Evolutionary conservation across 1,284 basidiomycete genomes (phyloP).

Genomic region (Kalmanozyma brasiliensis): DNA sequence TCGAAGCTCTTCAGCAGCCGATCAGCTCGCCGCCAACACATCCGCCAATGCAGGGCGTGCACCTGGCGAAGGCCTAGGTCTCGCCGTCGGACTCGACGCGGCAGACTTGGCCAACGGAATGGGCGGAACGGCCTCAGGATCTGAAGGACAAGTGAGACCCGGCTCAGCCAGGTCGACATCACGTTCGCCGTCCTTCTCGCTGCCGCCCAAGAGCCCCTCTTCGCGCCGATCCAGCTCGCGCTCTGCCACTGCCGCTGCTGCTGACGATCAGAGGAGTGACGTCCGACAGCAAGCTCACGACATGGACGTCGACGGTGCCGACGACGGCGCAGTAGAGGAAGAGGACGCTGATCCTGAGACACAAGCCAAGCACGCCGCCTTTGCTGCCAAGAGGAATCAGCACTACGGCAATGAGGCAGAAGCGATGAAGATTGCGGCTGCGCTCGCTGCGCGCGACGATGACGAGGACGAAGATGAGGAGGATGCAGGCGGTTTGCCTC

Average conservation of each 20-base stretch:
- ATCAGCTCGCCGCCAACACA: slow-evolving; percentile 60
- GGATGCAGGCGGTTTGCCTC: slow-evolving; percentile 18
- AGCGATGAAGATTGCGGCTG: slow-evolving; percentile 62
- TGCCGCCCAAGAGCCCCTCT: slow-evolving; percentile 52
- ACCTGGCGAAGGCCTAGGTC: slow-evolving; percentile 22
- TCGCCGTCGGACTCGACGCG: slow-evolving; percentile 52
- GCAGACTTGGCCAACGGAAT: slow-evolving; percentile 42
- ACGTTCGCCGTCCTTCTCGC: slow-evolving; percentile 52
- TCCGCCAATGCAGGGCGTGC: slow-evolving; percentile 52
- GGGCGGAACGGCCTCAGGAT: background rate
- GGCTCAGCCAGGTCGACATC: slow-evolving; percentile 28
- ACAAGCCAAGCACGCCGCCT: slow-evolving; percentile 60
- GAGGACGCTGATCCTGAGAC: slow-evolving; percentile 59
- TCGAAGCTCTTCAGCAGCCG: slow-evolving; percentile 44
- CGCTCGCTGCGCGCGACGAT: slow-evolving; percentile 56
- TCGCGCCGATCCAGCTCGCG: slow-evolving; percentile 54
- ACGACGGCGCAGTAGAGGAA: slow-evolving; percentile 47
- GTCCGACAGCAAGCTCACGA: slow-evolving; percentile 50
- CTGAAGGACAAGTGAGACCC: slow-evolving; percentile 8
- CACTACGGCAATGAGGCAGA: slow-evolving; percentile 67
- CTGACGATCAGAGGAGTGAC: slow-evolving; percentile 46
- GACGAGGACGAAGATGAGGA: slow-evolving; percentile 63
- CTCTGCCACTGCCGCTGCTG: slow-evolving; percentile 34
- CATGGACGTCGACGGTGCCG: slow-evolving; percentile 41
- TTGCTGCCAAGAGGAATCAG: slow-evolving; percentile 62